Conservation (phyloP, 2,329 filamentous ascomycete species). For the Grosmannia clavigera region DNA sequence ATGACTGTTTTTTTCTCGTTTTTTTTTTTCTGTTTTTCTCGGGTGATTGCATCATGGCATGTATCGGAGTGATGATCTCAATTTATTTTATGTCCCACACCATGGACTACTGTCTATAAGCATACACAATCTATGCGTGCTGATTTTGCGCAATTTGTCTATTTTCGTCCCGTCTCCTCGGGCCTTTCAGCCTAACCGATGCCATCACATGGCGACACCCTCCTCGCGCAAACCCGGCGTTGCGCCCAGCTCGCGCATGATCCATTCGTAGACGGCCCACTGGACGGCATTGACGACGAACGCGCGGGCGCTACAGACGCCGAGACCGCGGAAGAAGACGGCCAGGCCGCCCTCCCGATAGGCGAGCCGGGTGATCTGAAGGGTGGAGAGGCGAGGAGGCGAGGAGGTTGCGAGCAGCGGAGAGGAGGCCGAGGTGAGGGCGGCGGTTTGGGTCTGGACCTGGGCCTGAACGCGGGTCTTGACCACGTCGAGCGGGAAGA, state of each 20-base stretch:
- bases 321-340: constrained; percentile 62
- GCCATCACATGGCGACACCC: background rate
- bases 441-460: constrained; percentile 53
- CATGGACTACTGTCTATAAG: too few relatives aligned
- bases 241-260: constrained; percentile 47
- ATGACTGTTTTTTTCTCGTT: background rate
- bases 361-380: constrained; percentile 51
- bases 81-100: too few relatives aligned
- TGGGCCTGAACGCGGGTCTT: constrained; percentile 89
- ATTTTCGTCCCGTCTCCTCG: too few relatives aligned
- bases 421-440: constrained; percentile 16
- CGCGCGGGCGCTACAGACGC: constrained; percentile 71
- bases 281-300: constrained; percentile 90
- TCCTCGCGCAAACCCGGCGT: background rate
- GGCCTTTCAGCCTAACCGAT: too few relatives aligned
- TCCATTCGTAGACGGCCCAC: constrained; percentile 86
- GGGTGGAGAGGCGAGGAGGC: constrained; percentile 31
- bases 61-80: too few relatives aligned
- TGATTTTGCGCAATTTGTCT: background rate
- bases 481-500: constrained; percentile 85
- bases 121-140: background rate
- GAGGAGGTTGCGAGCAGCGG: background rate
- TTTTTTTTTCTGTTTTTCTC: background rate
- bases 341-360: constrained; percentile 50
- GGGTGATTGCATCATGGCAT: background rate